A percentile compares a stretch with the other conserved stretches of the same genome.
Evolutionary conservation across 2,329 filamentous ascomycete genomes (phyloP).

Genomic region (Dactylellina drechsleri): DNA sequence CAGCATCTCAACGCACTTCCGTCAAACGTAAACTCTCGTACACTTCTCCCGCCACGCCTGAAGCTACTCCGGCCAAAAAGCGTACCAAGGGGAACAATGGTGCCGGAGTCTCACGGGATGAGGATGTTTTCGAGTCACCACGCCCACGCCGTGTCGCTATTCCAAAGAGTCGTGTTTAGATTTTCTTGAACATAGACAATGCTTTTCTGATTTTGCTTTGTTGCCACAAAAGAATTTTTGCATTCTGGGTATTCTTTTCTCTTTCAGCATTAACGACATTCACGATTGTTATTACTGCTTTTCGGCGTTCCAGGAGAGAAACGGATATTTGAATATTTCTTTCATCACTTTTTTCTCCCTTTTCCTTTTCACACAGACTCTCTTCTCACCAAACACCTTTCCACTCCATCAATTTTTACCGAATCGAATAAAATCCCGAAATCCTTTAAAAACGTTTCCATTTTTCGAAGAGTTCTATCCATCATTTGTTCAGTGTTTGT

Average conservation of each 20-base stretch:
- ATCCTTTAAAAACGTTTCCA: constrained; percentile 17
- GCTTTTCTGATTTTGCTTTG: not conserved
- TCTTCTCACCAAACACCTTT: constrained; percentile 1
- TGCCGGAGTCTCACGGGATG: constrained; percentile 11
- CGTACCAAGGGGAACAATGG: constrained; percentile 29
- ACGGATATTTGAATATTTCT: constrained; percentile 24
- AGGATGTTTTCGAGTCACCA: constrained; percentile 25
- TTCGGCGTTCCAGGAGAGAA: constrained; percentile 44
- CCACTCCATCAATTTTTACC: not conserved
- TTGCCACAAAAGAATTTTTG: not conserved
- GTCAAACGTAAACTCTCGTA: constrained; percentile 51
- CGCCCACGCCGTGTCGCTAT: constrained; percentile 28
- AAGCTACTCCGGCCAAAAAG: constrained; percentile 52
- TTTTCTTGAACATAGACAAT: not conserved
- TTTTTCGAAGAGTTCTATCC: constrained; percentile 30
- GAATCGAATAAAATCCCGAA: constrained; percentile 25
- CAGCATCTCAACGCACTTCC: constrained; percentile 16
- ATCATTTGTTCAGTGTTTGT: constrained; percentile 34
- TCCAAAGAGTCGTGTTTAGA: constrained; percentile 40
- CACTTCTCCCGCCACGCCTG: constrained; percentile 39
- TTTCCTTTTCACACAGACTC: not conserved
- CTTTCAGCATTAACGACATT: constrained; percentile 34
- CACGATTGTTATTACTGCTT: constrained; percentile 31
- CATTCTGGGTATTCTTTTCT: constrained; percentile 18
- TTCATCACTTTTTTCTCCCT: not conserved